Evolutionary conservation across 768 basidiomycete species (phyloP), one percentile per base, ranked within the genome.

Genomic region (Kockovaella imperatae): DNA sequence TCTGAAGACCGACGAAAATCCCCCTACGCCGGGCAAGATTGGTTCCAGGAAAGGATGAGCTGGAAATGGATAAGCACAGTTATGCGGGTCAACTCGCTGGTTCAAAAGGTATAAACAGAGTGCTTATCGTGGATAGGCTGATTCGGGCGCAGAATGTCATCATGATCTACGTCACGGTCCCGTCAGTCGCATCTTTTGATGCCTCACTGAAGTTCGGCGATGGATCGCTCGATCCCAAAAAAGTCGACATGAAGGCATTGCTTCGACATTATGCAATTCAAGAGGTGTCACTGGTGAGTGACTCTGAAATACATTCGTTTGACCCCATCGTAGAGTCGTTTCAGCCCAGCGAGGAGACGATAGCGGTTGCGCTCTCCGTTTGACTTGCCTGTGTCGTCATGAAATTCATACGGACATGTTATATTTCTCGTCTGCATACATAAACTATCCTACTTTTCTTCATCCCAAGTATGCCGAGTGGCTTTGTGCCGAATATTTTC

Each of bases 31-130:
- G 85, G 87, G 46, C 72, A 79, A 1, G 73, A 78, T 17, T 85
- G 86, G 2, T 86, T 59, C 35, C 66, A 62, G n/a, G 63, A 67
- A 43, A 50, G 58, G 39, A 62, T 87, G 62, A 75, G 83, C 8
- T 99, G 95, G 95, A 79, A 86, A 11, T 96, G 90, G 91, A 78
- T 99, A 24, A 89, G 87, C 71, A 99, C 95, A 1, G 79, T 99
- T 53, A 97, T 95, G 67, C 81, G 95, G 30, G 93, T 96, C 11
- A 96, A 93, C 69, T 83, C 87, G 0, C 89, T 95, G 67, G 93
- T 97, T 3, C 88, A 90, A 73, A 99, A 99, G 80, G 93, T 87
- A 18, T 38, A 38, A 7, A 32, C 31, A 32, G 10, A 32, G 10
- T 10, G 31, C 31, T 10, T 10, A 30, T 4, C 6, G 14, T 38